phyloP scores from a whole-genome alignment of 2,329 filamentous ascomycete species.

The Pochonia chlamydosporia region DNA sequence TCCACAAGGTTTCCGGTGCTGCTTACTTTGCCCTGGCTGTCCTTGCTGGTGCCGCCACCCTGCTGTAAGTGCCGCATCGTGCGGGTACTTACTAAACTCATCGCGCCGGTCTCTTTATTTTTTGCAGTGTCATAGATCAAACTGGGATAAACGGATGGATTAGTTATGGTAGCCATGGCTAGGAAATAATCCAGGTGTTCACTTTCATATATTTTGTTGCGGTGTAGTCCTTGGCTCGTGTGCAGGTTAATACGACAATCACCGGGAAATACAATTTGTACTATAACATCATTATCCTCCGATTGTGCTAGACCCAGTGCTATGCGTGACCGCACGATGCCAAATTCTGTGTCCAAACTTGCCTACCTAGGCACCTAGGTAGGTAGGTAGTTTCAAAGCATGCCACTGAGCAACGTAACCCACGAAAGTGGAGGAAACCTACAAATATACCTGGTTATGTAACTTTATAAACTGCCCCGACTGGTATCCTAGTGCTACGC shows the following conservation, averaged over 20 bases:
- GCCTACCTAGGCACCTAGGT: too few species aligned
- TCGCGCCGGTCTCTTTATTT: not conserved
- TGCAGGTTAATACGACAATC: not conserved
- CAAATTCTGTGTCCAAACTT: too few species aligned
- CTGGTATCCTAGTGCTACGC: too few species aligned
- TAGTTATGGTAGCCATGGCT: conserved; percentile 1
- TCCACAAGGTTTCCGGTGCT: conserved; percentile 11
- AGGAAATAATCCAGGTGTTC: not conserved
- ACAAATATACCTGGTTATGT: too few species aligned
- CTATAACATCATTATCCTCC: not conserved
- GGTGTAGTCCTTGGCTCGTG: not conserved
- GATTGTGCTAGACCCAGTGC: too few species aligned
- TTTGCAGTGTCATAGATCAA: conserved; percentile 1
- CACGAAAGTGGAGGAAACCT: too few species aligned
- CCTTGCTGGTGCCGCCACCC: conserved; percentile 8
- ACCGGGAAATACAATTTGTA: conserved; percentile 1
- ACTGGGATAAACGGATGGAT: conserved; percentile 4
- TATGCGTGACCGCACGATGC: too few species aligned
- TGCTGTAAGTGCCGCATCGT: conserved; percentile 8
- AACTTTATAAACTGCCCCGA: too few species aligned
- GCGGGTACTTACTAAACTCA: not conserved
- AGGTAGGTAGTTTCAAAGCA: too few species aligned
- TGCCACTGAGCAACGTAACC: too few species aligned
- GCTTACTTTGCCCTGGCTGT: conserved; percentile 12
- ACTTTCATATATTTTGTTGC: not conserved